A percentile compares a stretch with the other conserved stretches of the same genome.
Conservation (phyloP, 129 eudicot species). For the Flaveria robusta region DNA sequence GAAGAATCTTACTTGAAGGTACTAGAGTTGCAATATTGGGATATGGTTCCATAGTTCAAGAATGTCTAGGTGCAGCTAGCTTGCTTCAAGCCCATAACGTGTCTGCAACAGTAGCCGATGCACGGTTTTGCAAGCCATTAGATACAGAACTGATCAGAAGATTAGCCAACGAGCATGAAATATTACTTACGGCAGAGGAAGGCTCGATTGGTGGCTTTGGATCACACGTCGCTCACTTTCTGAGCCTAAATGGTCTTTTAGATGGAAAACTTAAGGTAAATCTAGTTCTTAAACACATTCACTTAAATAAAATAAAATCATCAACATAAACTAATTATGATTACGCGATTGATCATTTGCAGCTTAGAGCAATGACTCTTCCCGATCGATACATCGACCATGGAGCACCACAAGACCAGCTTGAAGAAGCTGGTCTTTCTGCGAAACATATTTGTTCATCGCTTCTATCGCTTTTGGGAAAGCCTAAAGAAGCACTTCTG, state of each 20-base stretch:
- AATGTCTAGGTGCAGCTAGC: slow-evolving; percentile 68
- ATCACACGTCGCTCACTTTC: slow-evolving; percentile 68
- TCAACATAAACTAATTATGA: slow-evolving; percentile 1
- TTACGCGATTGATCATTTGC: slow-evolving; percentile 30
- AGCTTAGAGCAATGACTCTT: slow-evolving; percentile 79
- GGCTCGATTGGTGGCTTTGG: slow-evolving; percentile 84
- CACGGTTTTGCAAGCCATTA: slow-evolving; percentile 77
- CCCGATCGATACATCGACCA: slow-evolving; percentile 80
- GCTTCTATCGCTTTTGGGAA: slow-evolving; percentile 63
- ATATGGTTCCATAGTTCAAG: slow-evolving; percentile 65
- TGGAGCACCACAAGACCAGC: slow-evolving; percentile 73
- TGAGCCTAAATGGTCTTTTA: slow-evolving; percentile 59
- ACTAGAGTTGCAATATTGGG: slow-evolving; percentile 67
- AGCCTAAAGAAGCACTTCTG: slow-evolving; percentile 62
- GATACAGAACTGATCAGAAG: slow-evolving; percentile 58
- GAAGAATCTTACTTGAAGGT: slow-evolving; percentile 69
- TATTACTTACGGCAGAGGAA: slow-evolving; percentile 69
- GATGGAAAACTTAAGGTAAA: slow-evolving; percentile 75
- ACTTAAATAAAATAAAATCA: background rate
- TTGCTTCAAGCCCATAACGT: slow-evolving; percentile 48
- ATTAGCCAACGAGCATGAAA: slow-evolving; percentile 65
- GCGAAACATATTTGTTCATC: slow-evolving; percentile 75
- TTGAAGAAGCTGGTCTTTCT: slow-evolving; percentile 82
- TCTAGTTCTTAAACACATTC: background rate
- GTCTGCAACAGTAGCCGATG: slow-evolving; percentile 61